Conservation (phyloP, 345 rosid genomes). For the Moricandia moricandioides region DNA sequence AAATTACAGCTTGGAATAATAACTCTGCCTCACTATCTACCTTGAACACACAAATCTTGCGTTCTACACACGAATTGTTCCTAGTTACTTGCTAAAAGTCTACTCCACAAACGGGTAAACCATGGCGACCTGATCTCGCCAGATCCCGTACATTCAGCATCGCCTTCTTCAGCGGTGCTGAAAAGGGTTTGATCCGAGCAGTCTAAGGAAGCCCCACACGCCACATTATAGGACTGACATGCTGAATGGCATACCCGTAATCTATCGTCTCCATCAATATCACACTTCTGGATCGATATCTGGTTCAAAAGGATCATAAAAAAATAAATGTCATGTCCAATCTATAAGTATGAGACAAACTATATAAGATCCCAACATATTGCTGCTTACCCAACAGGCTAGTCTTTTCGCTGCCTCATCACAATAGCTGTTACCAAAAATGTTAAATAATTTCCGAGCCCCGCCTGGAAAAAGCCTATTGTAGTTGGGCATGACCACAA, state of each 20-base stretch:
- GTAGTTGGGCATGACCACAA: slow-evolving; percentile 94
- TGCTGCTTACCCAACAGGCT: slow-evolving; percentile 85
- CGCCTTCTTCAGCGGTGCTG: slow-evolving; percentile 72
- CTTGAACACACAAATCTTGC: slow-evolving; percentile 28
- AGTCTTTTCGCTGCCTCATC: slow-evolving; percentile 86
- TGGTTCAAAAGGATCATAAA: slow-evolving; percentile 34
- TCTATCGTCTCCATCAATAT: slow-evolving; percentile 89
- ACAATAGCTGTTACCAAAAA: slow-evolving; percentile 74
- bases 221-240: slow-evolving; percentile 82
- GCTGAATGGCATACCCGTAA: slow-evolving; percentile 94
- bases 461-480: slow-evolving; percentile 83
- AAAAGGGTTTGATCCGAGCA: slow-evolving; percentile 96
- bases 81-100: slow-evolving; percentile 34
- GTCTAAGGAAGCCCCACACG: slow-evolving; percentile 96
- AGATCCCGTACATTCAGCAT: slow-evolving; percentile 85
- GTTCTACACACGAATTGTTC: neutral
- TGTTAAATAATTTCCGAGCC: slow-evolving; percentile 76
- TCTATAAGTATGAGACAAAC: neutral
- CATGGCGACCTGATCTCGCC: slow-evolving; percentile 57
- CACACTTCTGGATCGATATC: slow-evolving; percentile 98
- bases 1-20: slow-evolving; percentile 29
- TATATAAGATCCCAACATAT: neutral
- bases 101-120: slow-evolving; percentile 48
- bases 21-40: slow-evolving; percentile 31
- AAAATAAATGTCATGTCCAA: neutral